These are phyloP conservation scores for Kazachstania viticola DNA, from an alignment of 805 yeast species.

Conservation along the genomic window DNA sequence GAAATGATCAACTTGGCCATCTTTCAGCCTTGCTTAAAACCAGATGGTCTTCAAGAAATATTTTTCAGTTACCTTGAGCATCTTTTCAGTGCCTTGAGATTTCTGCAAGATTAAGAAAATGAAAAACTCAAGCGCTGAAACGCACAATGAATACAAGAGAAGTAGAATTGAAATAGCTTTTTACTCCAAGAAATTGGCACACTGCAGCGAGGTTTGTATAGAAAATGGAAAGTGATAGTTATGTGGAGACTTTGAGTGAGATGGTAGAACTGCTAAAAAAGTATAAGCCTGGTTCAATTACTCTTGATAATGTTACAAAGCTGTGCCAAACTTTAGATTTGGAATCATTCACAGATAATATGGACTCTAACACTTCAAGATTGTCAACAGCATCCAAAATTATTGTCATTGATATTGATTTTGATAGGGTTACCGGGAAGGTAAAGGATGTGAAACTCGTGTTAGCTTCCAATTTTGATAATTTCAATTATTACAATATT, in stretches of 20 bases:
- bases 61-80: too few species aligned
- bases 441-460: conserved; percentile 27
- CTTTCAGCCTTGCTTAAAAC: background rate
- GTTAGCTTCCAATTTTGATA: conserved; percentile 27
- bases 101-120: too few species aligned
- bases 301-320: conserved; percentile 23
- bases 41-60: background rate
- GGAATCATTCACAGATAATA: conserved; percentile 26
- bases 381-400: conserved; percentile 28
- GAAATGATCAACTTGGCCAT: conserved; percentile 18
- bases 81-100: too few species aligned
- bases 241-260: conserved; percentile 17
- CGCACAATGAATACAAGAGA: background rate
- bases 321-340: conserved; percentile 25
- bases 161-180: background rate
- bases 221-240: conserved; percentile 19
- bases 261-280: conserved; percentile 23
- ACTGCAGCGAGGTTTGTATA: too few species aligned
- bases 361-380: conserved; percentile 18
- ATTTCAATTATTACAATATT: conserved; percentile 23
- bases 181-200: background rate
- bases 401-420: conserved; percentile 28
- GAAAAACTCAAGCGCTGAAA: background rate
- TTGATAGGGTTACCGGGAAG: conserved; percentile 14
- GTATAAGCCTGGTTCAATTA: conserved; percentile 25